Base-by-base conservation (phyloP, 768 basidiomycete genomes). In the Mycena rebaudengoi region DNA sequence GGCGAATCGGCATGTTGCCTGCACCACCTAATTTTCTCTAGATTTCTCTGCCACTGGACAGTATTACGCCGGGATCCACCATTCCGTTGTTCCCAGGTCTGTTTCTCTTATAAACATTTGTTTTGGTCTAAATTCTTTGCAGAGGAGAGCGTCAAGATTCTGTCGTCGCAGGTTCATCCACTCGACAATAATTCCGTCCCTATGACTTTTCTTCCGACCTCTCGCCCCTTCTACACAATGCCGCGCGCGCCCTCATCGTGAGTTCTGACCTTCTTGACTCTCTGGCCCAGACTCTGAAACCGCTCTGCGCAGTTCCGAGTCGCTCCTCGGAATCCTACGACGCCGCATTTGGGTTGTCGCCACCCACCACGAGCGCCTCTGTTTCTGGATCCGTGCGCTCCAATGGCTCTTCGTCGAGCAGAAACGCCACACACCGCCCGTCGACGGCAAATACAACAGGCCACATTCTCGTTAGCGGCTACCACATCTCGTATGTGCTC, bases 81-180 rank as follows among this genome's bases (percentile, higher is more conserved):
- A 79, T 94, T 32, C 85, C 91, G 7, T 75, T 94, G 7, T 93
- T 94, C 74, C 87, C 88, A 65, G 92, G 92, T 89, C 60, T 60
- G 82, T 76, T 26, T 18, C 21, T 26, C 7, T 10, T 21, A 21
- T 33, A 2, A 18, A 46, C 41, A 7, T 30, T 28, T 45, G 44
- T 20, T 16, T n/a, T 20, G 18, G 11, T 29, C 46, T 60, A 39
- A 65, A 3, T 52, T n/a, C 7, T 0, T 21, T 20, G 18, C 69
- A 92, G 92, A 94, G 88, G 91, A 91, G 65, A 92, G 90, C 70
- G 78, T 94, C 63, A 92, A 91, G 74, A 84, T 94, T 46, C 72
- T 91, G 41, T 83, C 85, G 8, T 90, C 90, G 10, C 85, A 91
- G 72, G 86, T 92, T 4, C 92, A 94, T 68, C 92, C 93, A 8